Evolutionary conservation across 1,284 basidiomycete species (phyloP).

Genomic region (Exobasidium rhododendri): DNA sequence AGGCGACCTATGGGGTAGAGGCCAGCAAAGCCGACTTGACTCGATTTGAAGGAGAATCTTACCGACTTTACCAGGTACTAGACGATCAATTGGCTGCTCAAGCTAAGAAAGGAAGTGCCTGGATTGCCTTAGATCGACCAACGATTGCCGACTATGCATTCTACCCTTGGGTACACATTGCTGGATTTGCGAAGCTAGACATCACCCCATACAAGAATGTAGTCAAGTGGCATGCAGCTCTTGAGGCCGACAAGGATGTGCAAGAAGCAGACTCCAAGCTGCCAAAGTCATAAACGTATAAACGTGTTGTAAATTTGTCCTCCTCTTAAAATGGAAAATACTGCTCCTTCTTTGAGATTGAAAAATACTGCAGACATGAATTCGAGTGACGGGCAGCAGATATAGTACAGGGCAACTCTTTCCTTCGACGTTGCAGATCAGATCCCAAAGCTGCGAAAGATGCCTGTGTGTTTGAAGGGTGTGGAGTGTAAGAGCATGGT

Average conservation of each 20-base stretch:
- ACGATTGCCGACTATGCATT: constrained; percentile 47
- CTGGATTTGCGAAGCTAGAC: constrained; percentile 38
- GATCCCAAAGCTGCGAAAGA: not conserved
- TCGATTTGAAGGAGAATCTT: constrained; percentile 37
- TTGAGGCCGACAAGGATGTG: constrained; percentile 30
- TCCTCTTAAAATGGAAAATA: not conserved
- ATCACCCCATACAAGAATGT: constrained; percentile 36
- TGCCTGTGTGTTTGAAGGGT: not conserved
- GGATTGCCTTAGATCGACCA: constrained; percentile 40
- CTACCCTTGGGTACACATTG: constrained; percentile 36
- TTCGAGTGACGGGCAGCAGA: no score
- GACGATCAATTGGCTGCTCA: constrained; percentile 33
- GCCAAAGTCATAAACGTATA: constrained; percentile 22
- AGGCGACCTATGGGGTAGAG: constrained; percentile 27
- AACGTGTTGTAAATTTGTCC: not conserved
- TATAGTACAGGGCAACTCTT: no score
- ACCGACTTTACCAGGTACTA: constrained; percentile 39
- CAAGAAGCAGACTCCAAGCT: constrained; percentile 35
- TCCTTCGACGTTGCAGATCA: no score
- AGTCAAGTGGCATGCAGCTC: constrained; percentile 29
- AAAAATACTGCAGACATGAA: not conserved
- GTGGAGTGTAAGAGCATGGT: not conserved
- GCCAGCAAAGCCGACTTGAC: constrained; percentile 32
- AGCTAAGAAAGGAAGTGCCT: constrained; percentile 29
- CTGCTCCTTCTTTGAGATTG: no score